phyloP scores from a whole-genome alignment of 2,329 filamentous ascomycete species.

The Cladosporium halotolerans region DNA sequence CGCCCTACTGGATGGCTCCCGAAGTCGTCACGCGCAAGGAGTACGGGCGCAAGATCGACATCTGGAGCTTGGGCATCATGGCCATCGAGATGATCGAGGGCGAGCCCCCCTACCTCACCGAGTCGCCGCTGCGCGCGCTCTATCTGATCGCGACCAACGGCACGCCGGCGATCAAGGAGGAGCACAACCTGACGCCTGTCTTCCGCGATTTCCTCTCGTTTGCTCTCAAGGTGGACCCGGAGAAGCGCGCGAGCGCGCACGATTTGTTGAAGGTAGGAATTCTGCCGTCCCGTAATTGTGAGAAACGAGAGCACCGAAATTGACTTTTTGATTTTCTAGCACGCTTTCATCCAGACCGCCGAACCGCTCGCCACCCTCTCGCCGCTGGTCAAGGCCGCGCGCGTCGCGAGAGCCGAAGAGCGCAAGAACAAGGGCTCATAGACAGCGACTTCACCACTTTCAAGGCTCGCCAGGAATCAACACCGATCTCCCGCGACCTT shows the following conservation, averaged over 20 bases:
- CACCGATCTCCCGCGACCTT: too few relatives aligned
- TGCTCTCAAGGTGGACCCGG: conserved; percentile 91
- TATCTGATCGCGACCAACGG: conserved; percentile 97
- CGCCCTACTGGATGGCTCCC: conserved; percentile 99
- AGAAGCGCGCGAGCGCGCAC: conserved; percentile 91
- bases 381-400: conserved; percentile 78
- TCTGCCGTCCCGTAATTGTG: neutral
- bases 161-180: conserved; percentile 90
- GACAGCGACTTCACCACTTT: neutral
- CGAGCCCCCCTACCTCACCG: conserved; percentile 92
- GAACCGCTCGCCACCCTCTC: conserved; percentile 62
- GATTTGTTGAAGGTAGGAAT: conserved; percentile 81
- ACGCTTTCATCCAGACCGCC: conserved; percentile 47
- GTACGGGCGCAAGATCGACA: conserved; percentile 96
- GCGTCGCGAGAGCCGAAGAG: conserved; percentile 79
- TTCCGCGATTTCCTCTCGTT: conserved; percentile 91
- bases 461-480: too few relatives aligned
- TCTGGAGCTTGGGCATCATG: conserved; percentile 99
- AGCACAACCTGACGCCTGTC: conserved; percentile 69
- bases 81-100: conserved; percentile 99
- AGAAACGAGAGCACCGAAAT: conserved; percentile 8
- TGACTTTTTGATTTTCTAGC: conserved; percentile 24
- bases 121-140: conserved; percentile 84
- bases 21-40: conserved; percentile 97
- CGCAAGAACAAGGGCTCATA: conserved; percentile 41